Conservation (phyloP, 2,329 filamentous ascomycete species). For the Magnaporthales sp. region DNA sequence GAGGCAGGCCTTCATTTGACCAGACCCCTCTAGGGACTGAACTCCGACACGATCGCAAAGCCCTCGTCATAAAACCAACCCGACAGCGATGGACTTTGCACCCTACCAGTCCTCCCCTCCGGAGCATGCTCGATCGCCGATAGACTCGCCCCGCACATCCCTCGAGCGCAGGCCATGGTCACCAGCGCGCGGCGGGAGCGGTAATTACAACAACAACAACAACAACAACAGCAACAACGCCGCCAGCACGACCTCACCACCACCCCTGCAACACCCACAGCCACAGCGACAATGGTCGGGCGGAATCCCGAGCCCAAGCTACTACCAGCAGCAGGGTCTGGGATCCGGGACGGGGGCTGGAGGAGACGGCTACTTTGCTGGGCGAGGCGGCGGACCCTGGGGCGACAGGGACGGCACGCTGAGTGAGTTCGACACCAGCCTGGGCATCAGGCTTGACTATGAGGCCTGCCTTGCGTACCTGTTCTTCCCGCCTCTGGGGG, state of each 20-base stretch:
- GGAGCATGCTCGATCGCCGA: constrained; percentile 74
- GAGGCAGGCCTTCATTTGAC: neutral
- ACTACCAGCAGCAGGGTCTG: constrained; percentile 16
- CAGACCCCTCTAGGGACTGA: neutral
- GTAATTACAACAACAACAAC: constrained; percentile 30
- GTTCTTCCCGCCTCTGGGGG: constrained; percentile 74
- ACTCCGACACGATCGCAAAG: neutral
- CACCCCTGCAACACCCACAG: constrained; percentile 43
- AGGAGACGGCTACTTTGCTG: constrained; percentile 11
- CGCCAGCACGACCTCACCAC: constrained; percentile 26
- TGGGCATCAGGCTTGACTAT: constrained; percentile 78
- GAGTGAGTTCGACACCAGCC: constrained; percentile 82
- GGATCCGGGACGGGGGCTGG: constrained; percentile 11
- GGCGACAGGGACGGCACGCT: constrained; percentile 44
- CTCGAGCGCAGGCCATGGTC: constrained; percentile 49
- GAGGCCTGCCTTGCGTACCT: constrained; percentile 89
- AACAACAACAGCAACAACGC: constrained; percentile 21
- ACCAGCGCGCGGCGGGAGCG: constrained; percentile 32
- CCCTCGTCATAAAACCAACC: neutral
- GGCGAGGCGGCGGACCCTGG: constrained; percentile 20
- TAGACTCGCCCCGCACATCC: constrained; percentile 49
- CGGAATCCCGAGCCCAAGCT: constrained; percentile 25
- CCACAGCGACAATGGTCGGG: constrained; percentile 48
- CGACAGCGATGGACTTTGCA: constrained; percentile 72
- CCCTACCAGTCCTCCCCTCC: constrained; percentile 92